These are phyloP conservation scores for Pythium folliculosum DNA, from an alignment of 352 stramenopile species.

Conservation along the genomic window DNA sequence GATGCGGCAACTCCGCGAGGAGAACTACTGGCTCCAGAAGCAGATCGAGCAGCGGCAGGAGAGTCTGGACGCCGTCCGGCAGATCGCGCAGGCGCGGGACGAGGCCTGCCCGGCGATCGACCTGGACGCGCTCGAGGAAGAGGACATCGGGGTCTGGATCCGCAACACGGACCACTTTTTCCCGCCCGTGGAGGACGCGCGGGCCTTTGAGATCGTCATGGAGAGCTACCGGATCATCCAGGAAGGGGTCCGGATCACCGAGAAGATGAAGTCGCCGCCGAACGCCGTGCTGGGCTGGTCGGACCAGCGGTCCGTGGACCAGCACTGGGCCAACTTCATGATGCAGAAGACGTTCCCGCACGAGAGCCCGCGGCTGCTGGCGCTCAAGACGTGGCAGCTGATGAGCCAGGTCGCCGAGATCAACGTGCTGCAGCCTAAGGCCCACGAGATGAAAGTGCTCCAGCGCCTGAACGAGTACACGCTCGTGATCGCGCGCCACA, in stretches of 20 bases:
- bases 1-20: slow-evolving; percentile 30
- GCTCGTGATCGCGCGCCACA: slow-evolving; percentile 27
- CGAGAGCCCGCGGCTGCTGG: slow-evolving; percentile 30
- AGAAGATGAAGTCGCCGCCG: not conserved
- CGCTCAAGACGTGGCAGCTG: slow-evolving; percentile 39
- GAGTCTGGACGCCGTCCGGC: not conserved
- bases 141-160: slow-evolving; percentile 28
- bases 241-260: slow-evolving; percentile 12
- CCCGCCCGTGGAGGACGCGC: slow-evolving; percentile 2
- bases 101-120: slow-evolving; percentile 17
- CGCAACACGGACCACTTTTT: slow-evolving; percentile 27
- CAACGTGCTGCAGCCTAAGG: slow-evolving; percentile 35
- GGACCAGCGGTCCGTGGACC: slow-evolving; percentile 40
- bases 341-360: slow-evolving; percentile 48
- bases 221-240: slow-evolving; percentile 28
- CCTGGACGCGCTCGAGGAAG: slow-evolving; percentile 14
- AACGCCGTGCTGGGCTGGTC: slow-evolving; percentile 49
- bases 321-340: slow-evolving; percentile 46
- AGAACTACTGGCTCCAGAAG: slow-evolving; percentile 38
- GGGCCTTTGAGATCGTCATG: slow-evolving; percentile 26
- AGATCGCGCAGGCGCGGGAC: not conserved
- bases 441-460: slow-evolving; percentile 43
- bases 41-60: slow-evolving; percentile 20
- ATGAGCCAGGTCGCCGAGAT: slow-evolving; percentile 33
- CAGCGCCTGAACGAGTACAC: slow-evolving; percentile 32